Evolutionary conservation across 2,329 filamentous ascomycete species (phyloP).

Genomic region (Biscogniauxia sp.): DNA sequence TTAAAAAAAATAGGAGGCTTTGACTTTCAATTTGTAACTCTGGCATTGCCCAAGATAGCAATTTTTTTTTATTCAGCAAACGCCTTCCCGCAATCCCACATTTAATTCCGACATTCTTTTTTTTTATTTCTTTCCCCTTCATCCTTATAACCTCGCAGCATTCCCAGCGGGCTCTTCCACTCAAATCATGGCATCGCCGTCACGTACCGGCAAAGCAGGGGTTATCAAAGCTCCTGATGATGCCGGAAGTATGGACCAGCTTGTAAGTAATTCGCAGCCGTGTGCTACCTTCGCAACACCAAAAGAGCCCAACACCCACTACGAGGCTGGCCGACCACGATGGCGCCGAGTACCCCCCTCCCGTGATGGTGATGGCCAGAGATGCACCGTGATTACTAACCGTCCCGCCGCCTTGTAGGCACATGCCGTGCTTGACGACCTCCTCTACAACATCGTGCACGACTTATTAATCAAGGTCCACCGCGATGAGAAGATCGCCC

Average conservation of each 20-base stretch:
- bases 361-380: not conserved
- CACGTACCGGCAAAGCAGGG: constrained; percentile 43
- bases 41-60: not conserved
- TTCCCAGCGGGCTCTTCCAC: constrained; percentile 8
- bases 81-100: not conserved
- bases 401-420: constrained; percentile 40
- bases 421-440: constrained; percentile 68
- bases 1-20: constrained; percentile 1
- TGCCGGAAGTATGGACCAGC: constrained; percentile 53
- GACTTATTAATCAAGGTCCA: constrained; percentile 73
- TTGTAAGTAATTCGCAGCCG: constrained; percentile 47
- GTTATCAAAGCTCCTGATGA: constrained; percentile 53
- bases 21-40: not conserved
- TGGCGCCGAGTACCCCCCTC: not conserved
- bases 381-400: constrained; percentile 1
- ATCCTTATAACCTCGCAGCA: constrained; percentile 1
- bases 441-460: constrained; percentile 74
- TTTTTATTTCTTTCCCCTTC: constrained; percentile 3
- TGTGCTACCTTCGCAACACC: constrained; percentile 11
- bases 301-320: constrained; percentile 4
- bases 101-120: not conserved
- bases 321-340: constrained; percentile 3
- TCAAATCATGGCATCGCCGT: constrained; percentile 21
- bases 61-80: not conserved
- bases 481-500: constrained; percentile 74